Evolutionary conservation across 768 basidiomycete species (phyloP).

Genomic region (Paxillus rubicundulus): DNA sequence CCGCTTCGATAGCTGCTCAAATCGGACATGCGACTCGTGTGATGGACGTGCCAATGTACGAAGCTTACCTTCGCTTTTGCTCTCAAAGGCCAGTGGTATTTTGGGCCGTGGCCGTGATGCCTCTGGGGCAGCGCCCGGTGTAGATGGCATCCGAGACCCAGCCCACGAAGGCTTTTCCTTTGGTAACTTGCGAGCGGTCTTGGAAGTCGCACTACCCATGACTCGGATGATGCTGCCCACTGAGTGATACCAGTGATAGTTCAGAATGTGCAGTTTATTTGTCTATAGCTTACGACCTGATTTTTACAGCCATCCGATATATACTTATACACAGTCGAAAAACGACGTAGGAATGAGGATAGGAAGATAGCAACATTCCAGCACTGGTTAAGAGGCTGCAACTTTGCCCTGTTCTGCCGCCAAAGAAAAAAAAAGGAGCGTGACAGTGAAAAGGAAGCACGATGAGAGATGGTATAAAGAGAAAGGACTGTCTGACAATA

Average conservation of each 20-base stretch:
- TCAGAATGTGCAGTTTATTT: constrained; percentile 6
- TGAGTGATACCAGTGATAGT: neutral
- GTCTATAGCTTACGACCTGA: constrained; percentile 34
- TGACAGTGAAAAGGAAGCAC: constrained; percentile 14
- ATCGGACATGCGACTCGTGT: neutral
- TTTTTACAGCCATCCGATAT: constrained; percentile 39
- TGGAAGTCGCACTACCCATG: constrained; percentile 68
- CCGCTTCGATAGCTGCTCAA: constrained; percentile 53
- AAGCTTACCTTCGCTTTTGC: constrained; percentile 45
- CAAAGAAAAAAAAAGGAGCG: constrained; percentile 24
- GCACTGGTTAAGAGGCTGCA: constrained; percentile 26
- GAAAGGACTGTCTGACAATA: constrained; percentile 26
- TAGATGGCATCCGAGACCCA: constrained; percentile 39
- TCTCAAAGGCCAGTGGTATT: constrained; percentile 46
- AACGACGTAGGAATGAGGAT: constrained; percentile 32
- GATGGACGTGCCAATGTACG: neutral
- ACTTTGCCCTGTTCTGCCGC: constrained; percentile 21
- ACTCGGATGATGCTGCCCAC: neutral
- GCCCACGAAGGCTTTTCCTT: constrained; percentile 50
- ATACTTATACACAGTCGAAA: constrained; percentile 39
- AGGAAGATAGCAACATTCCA: constrained; percentile 34
- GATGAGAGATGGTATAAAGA: constrained; percentile 27
- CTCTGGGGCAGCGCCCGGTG: constrained; percentile 6
- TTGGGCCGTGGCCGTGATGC: constrained; percentile 14
- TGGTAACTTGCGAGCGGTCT: constrained; percentile 55